These are phyloP conservation scores for Onygenales sp. DNA, from an alignment of 2,329 filamentous ascomycete species.

Conservation along the genomic window DNA sequence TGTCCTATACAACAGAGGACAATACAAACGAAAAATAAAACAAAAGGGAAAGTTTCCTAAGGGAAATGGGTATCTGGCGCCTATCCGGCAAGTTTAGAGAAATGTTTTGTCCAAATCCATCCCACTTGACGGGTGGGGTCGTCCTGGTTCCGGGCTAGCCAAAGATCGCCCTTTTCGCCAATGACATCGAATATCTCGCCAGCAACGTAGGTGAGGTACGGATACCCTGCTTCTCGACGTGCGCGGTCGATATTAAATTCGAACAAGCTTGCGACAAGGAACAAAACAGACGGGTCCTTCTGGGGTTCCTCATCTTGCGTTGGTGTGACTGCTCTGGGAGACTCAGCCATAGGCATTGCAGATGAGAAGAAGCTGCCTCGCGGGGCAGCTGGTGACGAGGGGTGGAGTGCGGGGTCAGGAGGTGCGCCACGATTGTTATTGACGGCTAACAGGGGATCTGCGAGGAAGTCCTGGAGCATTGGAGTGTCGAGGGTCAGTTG, in stretches of 20 bases:
- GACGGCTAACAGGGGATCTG: slow-evolving; percentile 17
- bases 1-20: background rate
- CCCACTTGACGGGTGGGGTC: slow-evolving; percentile 69
- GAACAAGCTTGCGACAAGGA: slow-evolving; percentile 86
- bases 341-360: slow-evolving; percentile 70
- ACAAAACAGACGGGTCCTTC: slow-evolving; percentile 56
- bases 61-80: background rate
- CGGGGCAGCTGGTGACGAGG: slow-evolving; percentile 30
- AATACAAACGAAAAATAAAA: background rate
- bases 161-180: slow-evolving; percentile 92
- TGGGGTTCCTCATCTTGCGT: background rate
- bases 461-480: slow-evolving; percentile 32
- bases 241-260: slow-evolving; percentile 95
- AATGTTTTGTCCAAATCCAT: slow-evolving; percentile 99
- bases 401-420: slow-evolving; percentile 19
- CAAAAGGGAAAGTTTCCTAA: background rate
- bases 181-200: slow-evolving; percentile 94
- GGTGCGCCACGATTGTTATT: slow-evolving; percentile 14
- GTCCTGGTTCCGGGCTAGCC: slow-evolving; percentile 96
- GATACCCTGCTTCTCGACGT: slow-evolving; percentile 86
- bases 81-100: slow-evolving; percentile 48
- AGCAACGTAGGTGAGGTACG: slow-evolving; percentile 89
- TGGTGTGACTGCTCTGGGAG: slow-evolving; percentile 22
- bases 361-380: slow-evolving; percentile 78
- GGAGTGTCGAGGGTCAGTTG: slow-evolving; percentile 37